Evolutionary conservation across 164 flowering plant genomes (phyloP).

Genomic region (Annona cherimola): DNA sequence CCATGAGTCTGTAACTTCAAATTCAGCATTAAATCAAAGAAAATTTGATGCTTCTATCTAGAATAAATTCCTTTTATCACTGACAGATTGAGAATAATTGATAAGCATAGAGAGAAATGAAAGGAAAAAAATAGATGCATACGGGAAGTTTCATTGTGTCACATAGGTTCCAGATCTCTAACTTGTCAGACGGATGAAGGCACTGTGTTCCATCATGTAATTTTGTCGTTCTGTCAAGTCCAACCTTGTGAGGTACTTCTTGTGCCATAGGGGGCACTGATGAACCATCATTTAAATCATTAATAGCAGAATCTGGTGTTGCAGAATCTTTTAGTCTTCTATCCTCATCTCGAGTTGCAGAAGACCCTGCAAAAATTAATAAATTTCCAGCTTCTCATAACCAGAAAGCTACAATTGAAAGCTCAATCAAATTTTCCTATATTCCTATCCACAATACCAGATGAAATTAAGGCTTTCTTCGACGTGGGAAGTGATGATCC

Average conservation of each 20-base stretch:
- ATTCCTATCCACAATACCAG: neutral
- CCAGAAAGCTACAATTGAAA: neutral
- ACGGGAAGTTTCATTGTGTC: conserved; percentile 52
- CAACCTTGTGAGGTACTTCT: conserved; percentile 20
- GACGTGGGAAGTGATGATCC: neutral
- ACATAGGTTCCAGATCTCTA: conserved; percentile 53
- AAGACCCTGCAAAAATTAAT: conserved; percentile 9
- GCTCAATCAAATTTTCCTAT: neutral
- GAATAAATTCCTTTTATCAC: too few species aligned
- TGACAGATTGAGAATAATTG: too few species aligned
- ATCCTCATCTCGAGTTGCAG: conserved; percentile 12
- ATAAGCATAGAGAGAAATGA: neutral
- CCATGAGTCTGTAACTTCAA: too few species aligned
- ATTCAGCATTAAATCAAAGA: too few species aligned
- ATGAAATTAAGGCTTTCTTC: neutral
- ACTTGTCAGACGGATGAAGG: conserved; percentile 47
- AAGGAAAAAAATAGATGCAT: conserved; percentile 15
- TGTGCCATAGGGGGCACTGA: conserved; percentile 4
- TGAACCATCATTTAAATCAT: neutral
- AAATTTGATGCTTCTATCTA: too few species aligned
- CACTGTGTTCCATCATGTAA: conserved; percentile 41
- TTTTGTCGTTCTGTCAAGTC: conserved; percentile 23
- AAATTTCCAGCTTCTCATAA: conserved; percentile 4
- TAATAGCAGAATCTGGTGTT: conserved; percentile 8
- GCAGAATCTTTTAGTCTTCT: conserved; percentile 2